Evolutionary conservation across 1,139 yeast species (phyloP).

Genomic region (Taiozyma sp.): DNA sequence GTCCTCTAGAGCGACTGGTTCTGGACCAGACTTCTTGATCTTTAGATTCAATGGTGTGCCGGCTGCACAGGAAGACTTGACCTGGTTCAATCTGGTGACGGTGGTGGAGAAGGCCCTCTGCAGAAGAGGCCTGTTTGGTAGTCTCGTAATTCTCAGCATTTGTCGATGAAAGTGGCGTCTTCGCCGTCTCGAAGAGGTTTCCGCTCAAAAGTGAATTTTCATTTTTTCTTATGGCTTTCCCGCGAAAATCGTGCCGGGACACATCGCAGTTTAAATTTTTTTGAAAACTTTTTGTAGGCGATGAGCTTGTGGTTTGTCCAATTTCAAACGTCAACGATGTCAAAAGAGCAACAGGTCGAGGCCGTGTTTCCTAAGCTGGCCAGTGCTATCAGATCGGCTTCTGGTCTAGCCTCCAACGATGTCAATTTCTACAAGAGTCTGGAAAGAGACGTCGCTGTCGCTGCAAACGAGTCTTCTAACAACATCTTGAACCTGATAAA

Average conservation of each 20-base stretch:
- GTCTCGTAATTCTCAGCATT: conserved; percentile 2
- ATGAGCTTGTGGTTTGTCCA: not conserved
- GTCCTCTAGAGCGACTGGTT: conserved; percentile 88
- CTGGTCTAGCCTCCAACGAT: conserved; percentile 77
- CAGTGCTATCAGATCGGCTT: conserved; percentile 62
- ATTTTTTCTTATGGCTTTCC: not conserved
- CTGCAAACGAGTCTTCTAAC: conserved; percentile 40
- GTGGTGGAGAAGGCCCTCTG: conserved; percentile 17
- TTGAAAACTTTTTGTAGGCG: not conserved
- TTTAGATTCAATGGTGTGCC: conserved; percentile 82
- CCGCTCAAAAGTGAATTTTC: not conserved
- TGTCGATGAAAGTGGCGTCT: not conserved
- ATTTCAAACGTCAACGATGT: not conserved
- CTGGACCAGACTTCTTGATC: conserved; percentile 73
- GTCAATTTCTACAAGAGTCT: conserved; percentile 67
- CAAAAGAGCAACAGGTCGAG: not conserved
- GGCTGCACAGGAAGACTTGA: conserved; percentile 47
- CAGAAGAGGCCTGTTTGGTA: not conserved
- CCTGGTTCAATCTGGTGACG: conserved; percentile 11
- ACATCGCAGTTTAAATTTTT: not conserved
- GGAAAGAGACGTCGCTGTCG: conserved; percentile 45
- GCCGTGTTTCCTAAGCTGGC: conserved; percentile 35
- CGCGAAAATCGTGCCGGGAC: not conserved
- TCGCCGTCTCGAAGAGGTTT: not conserved
- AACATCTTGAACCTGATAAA: conserved; percentile 51